Base-by-base conservation (phyloP, 345 rosid species). In the Syzygium aromaticum region DNA sequence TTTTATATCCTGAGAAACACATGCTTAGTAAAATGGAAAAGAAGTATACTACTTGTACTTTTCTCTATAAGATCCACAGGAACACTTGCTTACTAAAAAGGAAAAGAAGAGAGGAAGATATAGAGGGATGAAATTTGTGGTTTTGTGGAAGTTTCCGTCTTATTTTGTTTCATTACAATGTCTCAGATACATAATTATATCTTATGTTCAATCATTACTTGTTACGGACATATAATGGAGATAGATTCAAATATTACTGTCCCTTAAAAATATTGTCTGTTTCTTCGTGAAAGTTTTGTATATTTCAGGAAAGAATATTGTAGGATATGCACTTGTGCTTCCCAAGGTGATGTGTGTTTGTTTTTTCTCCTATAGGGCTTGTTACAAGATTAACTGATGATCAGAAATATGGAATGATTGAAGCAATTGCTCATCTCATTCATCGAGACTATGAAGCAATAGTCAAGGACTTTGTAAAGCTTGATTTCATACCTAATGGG, bases 341-440 rank as follows among this genome's bases (percentile, higher is more conserved):
- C 82, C 82, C 49, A 73, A 22, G 82, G 25, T 73, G 82, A 73
- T 21, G 14, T 73, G 82, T 73, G 13, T 73, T 19, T 73, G 46
- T 73, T 38, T 19, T 89, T 91, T 87, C 77, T 89, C 59, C 40
- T 86, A 90, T 92, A 96, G 98, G 99, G 87, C 94, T 97, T 77
- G 99, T 97, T 86, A 97, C 98, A 86, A 97, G 91, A 90, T 88
- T 96, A 91, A 95, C 98, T 5, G 98, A 96, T 93, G 99, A 97
- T 92, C 96, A 97, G 87, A 97, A 97, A 91, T 97, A 97, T 88
- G 99, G 99, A 90, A 97, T 97, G 99, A 93, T 97, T 85, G 99
- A 97, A 93, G 99, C 99, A 77, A 97, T 96, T 77, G 97, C 99
- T 59, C 99, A 97, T 91, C 95, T 97, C 77, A 97, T 97, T 89